Conservation (phyloP, 139 green algal species). For the Chlorella sp. region DNA sequence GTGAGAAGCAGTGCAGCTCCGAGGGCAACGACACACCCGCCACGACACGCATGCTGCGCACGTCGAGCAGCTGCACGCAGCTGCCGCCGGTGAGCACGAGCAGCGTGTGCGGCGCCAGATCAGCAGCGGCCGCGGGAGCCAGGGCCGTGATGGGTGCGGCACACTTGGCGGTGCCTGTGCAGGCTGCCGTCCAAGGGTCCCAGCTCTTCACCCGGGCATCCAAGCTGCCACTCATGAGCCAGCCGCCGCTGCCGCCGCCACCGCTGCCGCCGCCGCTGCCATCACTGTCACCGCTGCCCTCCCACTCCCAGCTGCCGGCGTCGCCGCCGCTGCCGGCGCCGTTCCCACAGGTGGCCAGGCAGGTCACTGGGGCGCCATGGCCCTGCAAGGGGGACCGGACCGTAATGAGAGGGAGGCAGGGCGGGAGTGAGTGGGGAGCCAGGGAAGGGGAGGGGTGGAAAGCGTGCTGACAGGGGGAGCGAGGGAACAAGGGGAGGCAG, state of each 20-base stretch:
- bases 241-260: background rate
- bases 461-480: no score
- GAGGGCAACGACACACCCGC: background rate
- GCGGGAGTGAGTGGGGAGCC: no score
- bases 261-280: background rate
- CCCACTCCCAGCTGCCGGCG: background rate
- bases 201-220: constrained; percentile 27
- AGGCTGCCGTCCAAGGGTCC: constrained; percentile 28
- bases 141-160: background rate
- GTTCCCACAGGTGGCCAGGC: background rate
- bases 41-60: constrained; percentile 7
- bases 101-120: constrained; percentile 19
- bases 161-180: constrained; percentile 26
- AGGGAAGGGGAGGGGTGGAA: no score
- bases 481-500: no score
- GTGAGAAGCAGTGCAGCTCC: constrained; percentile 18
- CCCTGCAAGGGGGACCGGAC: background rate
- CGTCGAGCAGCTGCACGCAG: constrained; percentile 36
- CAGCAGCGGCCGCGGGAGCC: background rate
- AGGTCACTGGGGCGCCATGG: constrained; percentile 30
- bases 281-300: background rate
- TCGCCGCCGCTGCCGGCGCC: background rate
- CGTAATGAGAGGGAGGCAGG: background rate
- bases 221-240: constrained; percentile 32
- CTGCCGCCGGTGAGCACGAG: background rate